Evolutionary conservation across 2,329 filamentous ascomycete genomes (phyloP), one percentile per base, ranked within the genome.

Genomic region (Fusarium irregulare): DNA sequence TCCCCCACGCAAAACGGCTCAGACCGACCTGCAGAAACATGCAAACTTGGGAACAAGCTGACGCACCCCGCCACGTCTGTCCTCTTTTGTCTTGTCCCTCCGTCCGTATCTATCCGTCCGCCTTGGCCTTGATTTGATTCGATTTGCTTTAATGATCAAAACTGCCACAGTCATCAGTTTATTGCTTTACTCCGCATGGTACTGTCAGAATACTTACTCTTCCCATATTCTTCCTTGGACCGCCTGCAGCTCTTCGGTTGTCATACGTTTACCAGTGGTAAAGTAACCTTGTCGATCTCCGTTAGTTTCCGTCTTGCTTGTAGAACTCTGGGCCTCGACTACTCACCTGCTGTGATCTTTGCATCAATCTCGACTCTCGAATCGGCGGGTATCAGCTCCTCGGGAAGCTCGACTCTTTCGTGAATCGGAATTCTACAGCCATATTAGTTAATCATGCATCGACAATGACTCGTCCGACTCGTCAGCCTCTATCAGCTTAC

Each of bases 331-430:
- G 47, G 44, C 40, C 46, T 6, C 40, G 34, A 61, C 56, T 27
- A 82, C 89, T 81, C 82, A 93, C 92, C 96, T 65, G 95, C 94
- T 74, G 95, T 96, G 78, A 98, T 98, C 85, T 98, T 98, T 63
- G 96, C 96, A 80, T 98, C 96, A 77, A 98, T 99, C 81, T 99
- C 96, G n/a, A 98, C 96, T 72, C 95, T 87, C 56, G 94, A 97
- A 81, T 98, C 96, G 68, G 91, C 93, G 14, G 96, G 96, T 75
- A 98, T 98, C 88, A 96, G 90, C 32, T 96, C 92, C 71, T 97
- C 93, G 6, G 95, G 96, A 70, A 98, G 93, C 65, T 97, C 94
- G 49, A 98, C 90, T 65, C 94, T 88, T 82, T 98, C 94, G 75
- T 92, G 87, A 74, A 98, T 98, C 30, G 93, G 93, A 73, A 94